Conservation (phyloP, 2,329 filamentous ascomycete species). For the Trichoderma arundinaceum region DNA sequence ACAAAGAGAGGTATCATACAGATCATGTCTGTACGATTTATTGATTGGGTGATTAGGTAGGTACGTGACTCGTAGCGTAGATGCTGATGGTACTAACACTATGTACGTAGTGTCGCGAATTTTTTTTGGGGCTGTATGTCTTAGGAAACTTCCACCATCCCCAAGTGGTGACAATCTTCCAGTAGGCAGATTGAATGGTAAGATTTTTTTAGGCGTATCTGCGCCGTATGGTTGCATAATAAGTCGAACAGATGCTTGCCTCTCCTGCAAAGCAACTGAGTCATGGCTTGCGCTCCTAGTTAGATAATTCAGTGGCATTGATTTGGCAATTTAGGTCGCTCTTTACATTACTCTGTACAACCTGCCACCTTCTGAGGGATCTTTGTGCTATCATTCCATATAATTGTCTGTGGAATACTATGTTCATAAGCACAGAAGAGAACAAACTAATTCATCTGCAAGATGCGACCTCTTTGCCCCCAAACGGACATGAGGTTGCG, state of each 20-base stretch:
- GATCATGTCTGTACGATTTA: no score
- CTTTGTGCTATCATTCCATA: no score
- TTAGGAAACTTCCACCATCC: not conserved
- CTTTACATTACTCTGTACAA: no score
- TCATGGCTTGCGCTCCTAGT: no score
- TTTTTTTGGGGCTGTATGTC: not conserved
- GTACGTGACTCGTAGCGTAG: not conserved
- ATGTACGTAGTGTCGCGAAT: no score
- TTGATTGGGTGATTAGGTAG: not conserved
- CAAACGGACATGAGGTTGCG: conserved; percentile 8
- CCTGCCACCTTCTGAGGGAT: no score
- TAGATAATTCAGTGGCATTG: no score
- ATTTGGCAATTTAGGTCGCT: no score
- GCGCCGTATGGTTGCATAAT: not conserved
- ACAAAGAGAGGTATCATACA: not conserved
- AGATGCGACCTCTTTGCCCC: conserved; percentile 15
- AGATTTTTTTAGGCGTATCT: not conserved
- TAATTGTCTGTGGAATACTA: no score
- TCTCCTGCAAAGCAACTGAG: not conserved
- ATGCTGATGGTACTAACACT: not conserved
- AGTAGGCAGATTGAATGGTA: not conserved
- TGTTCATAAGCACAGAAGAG: not conserved
- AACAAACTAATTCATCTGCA: not conserved
- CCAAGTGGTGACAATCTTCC: no score
- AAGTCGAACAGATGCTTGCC: not conserved